phyloP scores from a whole-genome alignment of 2,329 filamentous ascomycete genomes.

The Hypoxylon sp. region DNA sequence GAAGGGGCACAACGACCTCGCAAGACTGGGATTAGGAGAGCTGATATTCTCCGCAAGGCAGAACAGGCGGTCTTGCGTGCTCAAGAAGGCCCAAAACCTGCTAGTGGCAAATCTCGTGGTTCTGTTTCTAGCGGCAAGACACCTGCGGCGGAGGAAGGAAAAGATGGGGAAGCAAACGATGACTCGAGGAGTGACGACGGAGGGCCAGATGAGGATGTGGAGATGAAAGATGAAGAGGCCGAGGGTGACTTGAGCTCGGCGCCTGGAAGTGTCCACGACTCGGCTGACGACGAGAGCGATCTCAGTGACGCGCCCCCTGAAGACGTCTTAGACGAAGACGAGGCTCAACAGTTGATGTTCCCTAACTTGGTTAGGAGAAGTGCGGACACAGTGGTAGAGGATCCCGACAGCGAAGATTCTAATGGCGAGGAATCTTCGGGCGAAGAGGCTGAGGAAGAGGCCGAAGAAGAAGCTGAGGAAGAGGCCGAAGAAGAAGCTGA shows the following conservation, averaged over 20 bases:
- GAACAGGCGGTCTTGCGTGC: conserved; percentile 70
- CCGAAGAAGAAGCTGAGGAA: conserved; percentile 33
- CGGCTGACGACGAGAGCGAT: conserved; percentile 78
- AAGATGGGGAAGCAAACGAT: conserved; percentile 54
- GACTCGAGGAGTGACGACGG: conserved; percentile 57
- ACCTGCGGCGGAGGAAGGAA: conserved; percentile 54
- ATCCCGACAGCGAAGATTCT: conserved; percentile 48
- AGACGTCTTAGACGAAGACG: conserved; percentile 65
- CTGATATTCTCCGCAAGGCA: conserved; percentile 73
- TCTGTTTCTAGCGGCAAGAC: conserved; percentile 67
- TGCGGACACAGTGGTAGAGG: conserved; percentile 48
- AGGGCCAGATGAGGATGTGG: conserved; percentile 57
- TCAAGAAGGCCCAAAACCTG: conserved; percentile 64
- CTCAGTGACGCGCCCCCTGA: conserved; percentile 73
- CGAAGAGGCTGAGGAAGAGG: conserved; percentile 45
- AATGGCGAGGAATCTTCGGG: conserved; percentile 42
- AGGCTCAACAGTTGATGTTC: conserved; percentile 67
- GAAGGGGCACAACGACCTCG: conserved; percentile 60
- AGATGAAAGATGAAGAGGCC: conserved; percentile 62
- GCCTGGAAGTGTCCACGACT: conserved; percentile 73
- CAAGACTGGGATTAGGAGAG: conserved; percentile 64
- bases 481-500: conserved; percentile 35
- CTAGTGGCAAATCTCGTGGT: conserved; percentile 63
- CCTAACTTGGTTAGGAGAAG: conserved; percentile 62
- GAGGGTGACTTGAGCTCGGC: conserved; percentile 63